Evolutionary conservation across 805 yeast species (phyloP), one percentile per base, ranked within the genome.

Genomic region (Metschnikowia rubicola): DNA sequence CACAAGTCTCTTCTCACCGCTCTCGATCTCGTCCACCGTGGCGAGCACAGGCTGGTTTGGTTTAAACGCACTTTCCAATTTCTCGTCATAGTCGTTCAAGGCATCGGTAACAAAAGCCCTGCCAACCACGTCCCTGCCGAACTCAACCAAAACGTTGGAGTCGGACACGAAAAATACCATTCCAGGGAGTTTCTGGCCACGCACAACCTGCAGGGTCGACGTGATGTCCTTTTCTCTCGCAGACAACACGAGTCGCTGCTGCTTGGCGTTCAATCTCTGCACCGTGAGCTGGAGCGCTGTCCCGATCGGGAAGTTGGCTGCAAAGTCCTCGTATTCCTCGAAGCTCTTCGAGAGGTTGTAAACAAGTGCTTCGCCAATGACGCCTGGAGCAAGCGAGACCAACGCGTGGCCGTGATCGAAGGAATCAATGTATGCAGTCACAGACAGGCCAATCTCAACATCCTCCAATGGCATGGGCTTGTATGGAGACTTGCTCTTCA

Each of bases 41-140:
- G 88, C 88, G 33, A 81, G 63, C 41, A 81, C 78, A 36, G 79
- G 73, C 50, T 78, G 80, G 52, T 82, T 81, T 4, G 68, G 65
- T 4, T 71, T 61, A 61, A 68, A 84, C 5, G 71, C 72, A 11
- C 73, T 77, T 31, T 73, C 74, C 41, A 86, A 64, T 39, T 76
- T 72, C 35, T 74, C 67, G 32, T 81, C 71, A 62, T 79, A 88
- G 61, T 85, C 85, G 59, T 83, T 79, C 54, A 86, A 70, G 6
- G 95, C 89, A 63, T 89, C 96, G 3, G 94, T 82, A 43, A 85
- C 78, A 59, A 77, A 81, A 3, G 94, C 76, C 45, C 83, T 73
- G 3, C 86, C 91, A 31, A 76, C 74, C 9, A 84, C 71, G 39
- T 72, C 74, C 31, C 74, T 74, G n/a, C 89, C 86, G 38, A 89